Conservation (phyloP, 192 early-diverging fungal genomes). For the Coemansia sp. region DNA sequence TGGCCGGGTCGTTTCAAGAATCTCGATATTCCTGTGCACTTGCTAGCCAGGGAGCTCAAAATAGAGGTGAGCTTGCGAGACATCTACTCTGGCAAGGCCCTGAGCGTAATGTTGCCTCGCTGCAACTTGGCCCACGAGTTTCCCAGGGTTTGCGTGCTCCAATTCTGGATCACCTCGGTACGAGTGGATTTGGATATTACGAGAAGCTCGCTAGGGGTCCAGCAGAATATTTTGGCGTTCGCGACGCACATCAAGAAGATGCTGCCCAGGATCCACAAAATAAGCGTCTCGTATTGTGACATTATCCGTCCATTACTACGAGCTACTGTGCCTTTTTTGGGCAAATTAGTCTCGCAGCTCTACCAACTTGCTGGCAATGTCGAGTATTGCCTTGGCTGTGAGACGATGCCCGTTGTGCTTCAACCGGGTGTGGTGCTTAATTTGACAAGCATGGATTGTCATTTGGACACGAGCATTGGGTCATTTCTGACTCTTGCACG, state of each 20-base stretch:
- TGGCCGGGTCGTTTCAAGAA: background rate
- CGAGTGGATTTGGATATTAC: background rate
- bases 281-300: background rate
- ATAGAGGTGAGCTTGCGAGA: background rate
- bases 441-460: background rate
- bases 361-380: background rate
- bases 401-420: background rate
- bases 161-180: background rate
- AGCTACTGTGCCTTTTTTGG: background rate
- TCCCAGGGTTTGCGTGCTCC: background rate
- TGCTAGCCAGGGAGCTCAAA: background rate
- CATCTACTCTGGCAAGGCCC: background rate
- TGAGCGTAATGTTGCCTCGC: background rate
- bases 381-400: background rate
- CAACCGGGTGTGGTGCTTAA: background rate
- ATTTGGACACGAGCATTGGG: background rate
- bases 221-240: background rate
- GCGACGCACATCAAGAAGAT: background rate
- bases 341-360: background rate
- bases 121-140: background rate
- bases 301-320: background rate
- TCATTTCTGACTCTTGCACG: background rate
- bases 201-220: background rate
- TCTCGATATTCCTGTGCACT: background rate
- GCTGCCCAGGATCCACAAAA: background rate